Evolutionary conservation across 2,329 filamentous ascomycete species (phyloP).

Genomic region (Phaeophleospora eucalypticola): DNA sequence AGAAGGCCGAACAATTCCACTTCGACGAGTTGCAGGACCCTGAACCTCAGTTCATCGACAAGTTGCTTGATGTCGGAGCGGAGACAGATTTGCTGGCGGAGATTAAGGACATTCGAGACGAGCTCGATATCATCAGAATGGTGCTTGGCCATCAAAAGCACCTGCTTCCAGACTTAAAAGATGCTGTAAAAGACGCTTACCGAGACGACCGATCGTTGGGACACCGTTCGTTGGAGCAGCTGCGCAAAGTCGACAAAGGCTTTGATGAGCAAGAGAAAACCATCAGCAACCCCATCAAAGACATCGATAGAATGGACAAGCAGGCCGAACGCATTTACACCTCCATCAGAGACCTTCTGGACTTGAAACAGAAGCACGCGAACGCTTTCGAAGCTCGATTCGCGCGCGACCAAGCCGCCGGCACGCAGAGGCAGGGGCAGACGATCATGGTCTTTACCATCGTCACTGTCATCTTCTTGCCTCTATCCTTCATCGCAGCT

Average conservation of each 20-base stretch:
- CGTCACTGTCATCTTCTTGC: conserved; percentile 56
- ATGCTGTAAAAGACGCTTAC: conserved; percentile 39
- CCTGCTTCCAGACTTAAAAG: conserved; percentile 47
- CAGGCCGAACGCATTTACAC: conserved; percentile 59
- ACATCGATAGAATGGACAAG: conserved; percentile 61
- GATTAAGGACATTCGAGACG: conserved; percentile 64
- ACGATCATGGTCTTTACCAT: conserved; percentile 59
- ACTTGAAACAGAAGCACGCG: conserved; percentile 66
- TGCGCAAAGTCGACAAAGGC: conserved; percentile 45
- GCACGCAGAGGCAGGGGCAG: conserved; percentile 55
- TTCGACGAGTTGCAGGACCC: conserved; percentile 8
- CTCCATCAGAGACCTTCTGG: conserved; percentile 59
- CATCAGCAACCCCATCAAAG: conserved; percentile 45
- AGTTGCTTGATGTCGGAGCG: conserved; percentile 55
- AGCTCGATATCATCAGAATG: conserved; percentile 59
- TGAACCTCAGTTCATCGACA: conserved; percentile 49
- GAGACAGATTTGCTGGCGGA: conserved; percentile 61
- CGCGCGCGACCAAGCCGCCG: conserved; percentile 57
- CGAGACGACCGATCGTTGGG: conserved; percentile 27
- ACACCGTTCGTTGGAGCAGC: conserved; percentile 33
- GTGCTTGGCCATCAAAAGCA: conserved; percentile 49
- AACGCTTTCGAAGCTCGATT: conserved; percentile 64
- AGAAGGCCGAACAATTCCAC: conserved; percentile 39
- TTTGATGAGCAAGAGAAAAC: conserved; percentile 56
- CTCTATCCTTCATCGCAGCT: conserved; percentile 52